These are phyloP conservation scores for Hemileccinum impolitum DNA, from an alignment of 768 basidiomycete genomes.

Conservation along the genomic window DNA sequence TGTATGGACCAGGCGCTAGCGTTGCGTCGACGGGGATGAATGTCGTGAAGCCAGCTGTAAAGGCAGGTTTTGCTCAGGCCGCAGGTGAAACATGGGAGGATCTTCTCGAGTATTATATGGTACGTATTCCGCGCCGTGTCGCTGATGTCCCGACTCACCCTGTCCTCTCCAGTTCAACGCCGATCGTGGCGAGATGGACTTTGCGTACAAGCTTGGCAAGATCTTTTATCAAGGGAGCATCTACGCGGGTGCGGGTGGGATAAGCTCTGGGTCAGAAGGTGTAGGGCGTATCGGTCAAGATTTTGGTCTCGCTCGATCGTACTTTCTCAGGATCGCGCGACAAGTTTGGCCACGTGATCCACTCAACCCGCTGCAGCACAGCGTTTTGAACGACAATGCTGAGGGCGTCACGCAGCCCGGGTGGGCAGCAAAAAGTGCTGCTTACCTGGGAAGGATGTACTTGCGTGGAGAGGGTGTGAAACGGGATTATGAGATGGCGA, in stretches of 20 bases:
- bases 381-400: conserved; percentile 42
- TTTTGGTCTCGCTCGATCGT: conserved; percentile 69
- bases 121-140: conserved; percentile 30
- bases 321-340: conserved; percentile 83
- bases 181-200: conserved; percentile 84
- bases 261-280: conserved; percentile 86
- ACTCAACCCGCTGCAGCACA: conserved; percentile 46
- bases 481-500: conserved; percentile 68
- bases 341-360: conserved; percentile 87
- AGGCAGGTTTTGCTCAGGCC: conserved; percentile 76
- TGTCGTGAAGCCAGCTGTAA: conserved; percentile 68
- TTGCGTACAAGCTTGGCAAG: conserved; percentile 90
- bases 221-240: conserved; percentile 96
- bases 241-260: conserved; percentile 74
- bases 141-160: background rate
- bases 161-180: conserved; percentile 74
- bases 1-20: conserved; percentile 94
- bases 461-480: conserved; percentile 90
- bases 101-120: conserved; percentile 87
- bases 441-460: conserved; percentile 91
- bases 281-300: conserved; percentile 85
- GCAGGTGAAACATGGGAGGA: conserved; percentile 96
- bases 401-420: conserved; percentile 51
- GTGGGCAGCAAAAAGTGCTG: conserved; percentile 75
- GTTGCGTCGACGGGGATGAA: conserved; percentile 86